Evolutionary conservation across 2,329 filamentous ascomycete species (phyloP), one percentile per base, ranked within the genome.

Genomic region (Acephala macrosclerotiorum): DNA sequence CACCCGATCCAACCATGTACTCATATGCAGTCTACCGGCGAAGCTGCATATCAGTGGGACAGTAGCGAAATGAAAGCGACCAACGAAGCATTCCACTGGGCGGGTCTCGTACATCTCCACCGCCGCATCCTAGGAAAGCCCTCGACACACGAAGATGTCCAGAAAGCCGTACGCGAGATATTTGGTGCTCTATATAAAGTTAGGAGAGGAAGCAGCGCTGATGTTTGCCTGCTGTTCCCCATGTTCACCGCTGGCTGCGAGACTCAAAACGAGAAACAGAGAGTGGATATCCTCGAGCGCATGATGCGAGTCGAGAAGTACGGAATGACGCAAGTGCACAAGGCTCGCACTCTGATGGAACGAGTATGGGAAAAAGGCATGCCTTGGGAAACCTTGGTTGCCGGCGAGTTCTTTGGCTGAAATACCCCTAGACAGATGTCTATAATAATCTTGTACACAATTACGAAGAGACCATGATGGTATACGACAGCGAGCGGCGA

Each of bases 171-270:
- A 5, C 77, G 81, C 42, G 84, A 87, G 67, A 90, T 95, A 55
- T 80, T 92, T 33, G 79, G 81, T 1, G 85, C 88, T 36, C 80
- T 95, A 67, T 81, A 82, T 25, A 85, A 84, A 42, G 87, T 96
- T 58, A 80, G 87, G 14, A 80, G 83, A 14, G 90, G 91, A 6
- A 89, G 89, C 35, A 88, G 88, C 18, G 91, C 91, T 0, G 92
- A 95, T 77, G 89, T 87, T 9, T 93, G 91, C 73, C 80, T 92
- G 20, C 77, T 96, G 45, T 94, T 96, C 70, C 92, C 93, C 0
- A 88, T 96, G 79, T 96, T 96, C 77, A 92, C 91, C 0, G 92
- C 92, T 0, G 93, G 92, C 0, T 94, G 91, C 70, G 91, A 96
- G 76, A 87, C 89, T 0, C 80, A 80, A 63, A 84, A 88, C 58